Evolutionary conservation across 2,329 filamentous ascomycete species (phyloP), one percentile per base, ranked within the genome.

Genomic region (Colletotrichum cereale): DNA sequence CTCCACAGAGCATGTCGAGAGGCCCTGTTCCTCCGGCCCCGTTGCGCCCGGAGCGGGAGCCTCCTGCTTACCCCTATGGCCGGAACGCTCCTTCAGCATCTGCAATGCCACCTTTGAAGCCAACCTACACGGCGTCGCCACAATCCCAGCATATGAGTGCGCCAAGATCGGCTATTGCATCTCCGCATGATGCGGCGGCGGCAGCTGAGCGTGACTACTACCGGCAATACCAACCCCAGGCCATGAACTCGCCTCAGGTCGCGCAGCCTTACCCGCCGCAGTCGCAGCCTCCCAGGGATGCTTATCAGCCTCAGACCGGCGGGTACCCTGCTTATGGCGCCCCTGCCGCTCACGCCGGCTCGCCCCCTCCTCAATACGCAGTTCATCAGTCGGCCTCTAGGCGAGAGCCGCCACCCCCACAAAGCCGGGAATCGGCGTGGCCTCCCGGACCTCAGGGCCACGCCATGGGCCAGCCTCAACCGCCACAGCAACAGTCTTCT

Each of bases 321-420:
- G n/a, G n/a, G n/a, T 87, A 87, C 65, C 44, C 73, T 72, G 78
- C 83, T 11, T 86, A 84, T 61, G 82, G 81, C 12, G 74, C 76
- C 52, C 74, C 77, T 7, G 4, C 84, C 84, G 74, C 76, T 78
- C 80, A 82, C 18, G 81, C 82, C 29, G 83, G 84, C n/a, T 86
- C 87, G 8, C 85, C 87, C n/a, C 83, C 86, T n/a, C 84, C 86
- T 26, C 88, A 89, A 74, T 90, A 90, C 67, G 81, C 84, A 0
- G 78, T 82, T 12, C 87, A 89, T 75, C 81, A 82, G n/a, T 75
- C 83, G 29, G 77, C 81, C 18, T 76, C 84, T 16, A 82, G 84
- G 36, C 83, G 86, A 26, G 86, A 88, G 56, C 76, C 84, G 0
- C 80, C 76, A 12, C 77, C 78, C 11, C 75, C 78, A 1, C 67